Evolutionary conservation across 148 eudicot genomes (phyloP).

Genomic region (Chenopodium suecicum): DNA sequence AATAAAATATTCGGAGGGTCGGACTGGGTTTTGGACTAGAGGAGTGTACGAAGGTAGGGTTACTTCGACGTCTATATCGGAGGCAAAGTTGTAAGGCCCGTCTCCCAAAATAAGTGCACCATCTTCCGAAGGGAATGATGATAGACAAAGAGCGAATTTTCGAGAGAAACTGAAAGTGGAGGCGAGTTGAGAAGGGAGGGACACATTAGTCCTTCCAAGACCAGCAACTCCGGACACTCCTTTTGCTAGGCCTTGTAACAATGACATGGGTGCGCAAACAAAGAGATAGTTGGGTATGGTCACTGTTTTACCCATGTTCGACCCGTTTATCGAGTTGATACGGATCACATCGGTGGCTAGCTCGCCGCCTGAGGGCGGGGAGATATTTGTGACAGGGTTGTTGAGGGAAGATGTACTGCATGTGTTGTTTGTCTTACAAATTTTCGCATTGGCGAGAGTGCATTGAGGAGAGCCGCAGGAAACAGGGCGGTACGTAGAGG

Average conservation of each 20-base stretch:
- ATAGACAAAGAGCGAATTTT: conserved; percentile 38
- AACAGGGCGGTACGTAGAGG: conserved; percentile 5
- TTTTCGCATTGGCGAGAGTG: conserved; percentile 18
- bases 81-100: conserved; percentile 8
- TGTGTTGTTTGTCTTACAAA: conserved; percentile 23
- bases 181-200: conserved; percentile 40
- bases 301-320: conserved; percentile 29
- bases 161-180: conserved; percentile 24
- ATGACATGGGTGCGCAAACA: conserved; percentile 25
- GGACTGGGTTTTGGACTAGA: conserved; percentile 21
- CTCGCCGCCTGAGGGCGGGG: conserved; percentile 17
- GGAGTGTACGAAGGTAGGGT: conserved; percentile 50
- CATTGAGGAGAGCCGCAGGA: conserved; percentile 11
- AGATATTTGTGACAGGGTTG: conserved; percentile 25
- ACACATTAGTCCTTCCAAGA: conserved; percentile 33
- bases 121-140: conserved; percentile 11
- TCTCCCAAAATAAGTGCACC: conserved; percentile 31
- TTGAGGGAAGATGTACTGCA: conserved; percentile 28
- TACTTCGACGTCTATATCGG: conserved; percentile 17
- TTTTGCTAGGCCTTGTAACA: conserved; percentile 36
- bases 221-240: conserved; percentile 48
- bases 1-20: conserved; percentile 19
- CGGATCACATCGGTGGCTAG: conserved; percentile 33
- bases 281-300: conserved; percentile 30
- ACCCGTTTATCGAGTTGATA: conserved; percentile 40